A percentile compares a stretch with the other conserved stretches of the same genome.
Conservation (phyloP, 148 eudicot genomes). For the Rhododendron henanense region DNA sequence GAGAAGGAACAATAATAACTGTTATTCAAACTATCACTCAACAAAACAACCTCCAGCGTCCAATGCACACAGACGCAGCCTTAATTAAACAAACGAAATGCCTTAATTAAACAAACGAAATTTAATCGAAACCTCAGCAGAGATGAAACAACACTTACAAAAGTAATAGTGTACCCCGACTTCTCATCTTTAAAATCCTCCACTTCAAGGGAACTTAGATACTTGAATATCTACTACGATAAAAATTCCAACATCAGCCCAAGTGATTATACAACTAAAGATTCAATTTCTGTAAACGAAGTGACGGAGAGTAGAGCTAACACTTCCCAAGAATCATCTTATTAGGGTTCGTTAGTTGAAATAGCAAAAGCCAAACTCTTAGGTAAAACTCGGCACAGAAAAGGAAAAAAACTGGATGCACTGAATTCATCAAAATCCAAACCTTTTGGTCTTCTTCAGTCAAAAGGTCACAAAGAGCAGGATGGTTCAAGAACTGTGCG, state of each 20-base stretch:
- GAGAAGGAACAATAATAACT: neutral
- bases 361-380: neutral
- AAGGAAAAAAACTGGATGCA: neutral
- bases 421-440: constrained; percentile 3
- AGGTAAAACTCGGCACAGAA: neutral
- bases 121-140: neutral
- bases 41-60: neutral
- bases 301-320: neutral
- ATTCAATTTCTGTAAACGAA: neutral
- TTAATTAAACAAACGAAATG: neutral
- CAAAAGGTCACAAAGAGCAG: constrained; percentile 75
- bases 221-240: constrained; percentile 63
- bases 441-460: constrained; percentile 92
- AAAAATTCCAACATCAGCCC: neutral
- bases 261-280: neutral
- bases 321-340: neutral
- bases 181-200: constrained; percentile 87
- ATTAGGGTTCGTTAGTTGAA: neutral
- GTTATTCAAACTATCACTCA: neutral
- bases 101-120: neutral
- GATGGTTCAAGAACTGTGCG: constrained; percentile 84
- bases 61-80: neutral
- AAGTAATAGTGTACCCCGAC: constrained; percentile 80
- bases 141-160: constrained; percentile 56
- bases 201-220: constrained; percentile 74